Percentiles rank a stretch among this genome's conserved stretches.
These are phyloP conservation scores for Fomitopsis serialis DNA, from an alignment of 768 basidiomycete genomes.

Conservation along the genomic window DNA sequence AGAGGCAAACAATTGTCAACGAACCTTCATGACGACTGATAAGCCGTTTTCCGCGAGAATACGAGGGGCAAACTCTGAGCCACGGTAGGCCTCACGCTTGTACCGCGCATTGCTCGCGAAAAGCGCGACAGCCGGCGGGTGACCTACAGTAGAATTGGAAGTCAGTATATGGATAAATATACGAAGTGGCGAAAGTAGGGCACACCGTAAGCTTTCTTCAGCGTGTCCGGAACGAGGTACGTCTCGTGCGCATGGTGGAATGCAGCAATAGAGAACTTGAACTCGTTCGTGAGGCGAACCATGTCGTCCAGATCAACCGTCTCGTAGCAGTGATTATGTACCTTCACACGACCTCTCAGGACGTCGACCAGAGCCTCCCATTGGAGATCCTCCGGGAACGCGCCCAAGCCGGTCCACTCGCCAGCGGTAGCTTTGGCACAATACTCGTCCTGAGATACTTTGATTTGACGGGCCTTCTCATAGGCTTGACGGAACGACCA, in stretches of 20 bases:
- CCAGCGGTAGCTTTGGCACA: slow-evolving; percentile 45
- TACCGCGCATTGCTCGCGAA: slow-evolving; percentile 75
- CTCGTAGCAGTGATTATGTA: slow-evolving; percentile 57
- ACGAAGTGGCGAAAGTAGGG: not conserved
- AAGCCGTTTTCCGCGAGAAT: slow-evolving; percentile 55
- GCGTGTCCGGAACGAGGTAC: slow-evolving; percentile 77
- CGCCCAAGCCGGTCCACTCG: slow-evolving; percentile 41
- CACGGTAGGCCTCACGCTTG: slow-evolving; percentile 61
- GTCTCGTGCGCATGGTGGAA: slow-evolving; percentile 89
- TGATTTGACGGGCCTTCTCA: slow-evolving; percentile 60
- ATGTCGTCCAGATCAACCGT: slow-evolving; percentile 55
- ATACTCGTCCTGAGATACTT: slow-evolving; percentile 61
- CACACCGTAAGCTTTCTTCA: slow-evolving; percentile 61
- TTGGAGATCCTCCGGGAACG: slow-evolving; percentile 66
- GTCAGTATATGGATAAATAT: no score
- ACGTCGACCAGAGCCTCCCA: slow-evolving; percentile 81
- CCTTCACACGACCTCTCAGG: slow-evolving; percentile 70
- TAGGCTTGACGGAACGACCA: slow-evolving; percentile 70
- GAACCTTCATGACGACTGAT: slow-evolving; percentile 56
- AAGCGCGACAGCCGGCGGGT: slow-evolving; percentile 68
- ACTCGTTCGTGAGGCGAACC: slow-evolving; percentile 74
- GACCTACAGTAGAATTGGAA: slow-evolving; percentile 24
- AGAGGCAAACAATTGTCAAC: not conserved
- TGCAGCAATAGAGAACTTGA: slow-evolving; percentile 75
- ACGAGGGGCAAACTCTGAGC: slow-evolving; percentile 58